Base-by-base conservation (phyloP, 192 early-diverging fungal species). In the Gamsiella multidivaricata region DNA sequence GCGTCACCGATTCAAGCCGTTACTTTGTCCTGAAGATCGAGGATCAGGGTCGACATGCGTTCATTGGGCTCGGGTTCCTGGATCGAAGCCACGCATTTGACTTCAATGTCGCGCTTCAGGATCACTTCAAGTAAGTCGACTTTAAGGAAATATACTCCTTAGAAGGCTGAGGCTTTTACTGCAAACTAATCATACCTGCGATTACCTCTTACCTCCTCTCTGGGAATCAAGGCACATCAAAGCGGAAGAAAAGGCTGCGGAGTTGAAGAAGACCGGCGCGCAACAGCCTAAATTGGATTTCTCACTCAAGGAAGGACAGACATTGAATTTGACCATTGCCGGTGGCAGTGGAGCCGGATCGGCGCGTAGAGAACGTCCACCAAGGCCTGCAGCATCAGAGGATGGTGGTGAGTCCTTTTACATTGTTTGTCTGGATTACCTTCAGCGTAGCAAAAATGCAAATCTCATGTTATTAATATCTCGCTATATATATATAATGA, bases 81-180 rank as follows among this genome's bases (percentile, higher is more conserved):
- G 95, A 96, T 72, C 85, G 95, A 15, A 86, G 84, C 32, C 83
- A 87, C 63, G 91, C 95, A 3, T 96, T 96, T 83, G 95, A 96
- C 73, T 95, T 95, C 59, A 95, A 96, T 67, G 95, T 96, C 4
- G 90, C 93, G 2, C 76, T 96, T 5, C 93, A 95, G 80, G 95
- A 96, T 79, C 89, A 88, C 66, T 73, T 81, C 61, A 93, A 91
- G 90, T 91, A 80, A 62, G 79, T 61, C 15, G 26, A 5, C 17
- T 41, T 41, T 41, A 14, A 41, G n/a, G n/a, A n/a, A n/a, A n/a
- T n/a, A n/a, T n/a, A n/a, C n/a, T n/a, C n/a, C n/a, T n/a, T n/a
- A n/a, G n/a, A n/a, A n/a, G n/a, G n/a, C n/a, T n/a, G n/a, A n/a
- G n/a, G n/a, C n/a, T n/a, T n/a, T n/a, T n/a, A n/a, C n/a, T n/a